Conservation (phyloP, 1,284 basidiomycete genomes). For the Moesziomyces sp. region DNA sequence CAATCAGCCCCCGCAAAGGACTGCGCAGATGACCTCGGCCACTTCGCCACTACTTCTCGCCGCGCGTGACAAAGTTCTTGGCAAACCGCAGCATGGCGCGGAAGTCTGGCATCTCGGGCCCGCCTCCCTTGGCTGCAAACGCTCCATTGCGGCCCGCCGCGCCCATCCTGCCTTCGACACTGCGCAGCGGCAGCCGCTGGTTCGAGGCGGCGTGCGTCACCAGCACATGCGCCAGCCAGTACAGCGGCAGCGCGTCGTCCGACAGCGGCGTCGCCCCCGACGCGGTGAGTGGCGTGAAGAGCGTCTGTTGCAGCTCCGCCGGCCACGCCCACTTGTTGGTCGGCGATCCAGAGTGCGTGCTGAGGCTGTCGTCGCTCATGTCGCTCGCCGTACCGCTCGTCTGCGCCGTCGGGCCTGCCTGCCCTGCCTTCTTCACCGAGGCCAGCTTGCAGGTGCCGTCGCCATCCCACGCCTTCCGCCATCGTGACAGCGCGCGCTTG, state of each 20-base stretch:
- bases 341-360: neutral
- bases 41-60: slow-evolving; percentile 37
- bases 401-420: slow-evolving; percentile 1
- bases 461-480: slow-evolving; percentile 58
- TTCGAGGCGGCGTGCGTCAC: slow-evolving; percentile 54
- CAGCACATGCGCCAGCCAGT: slow-evolving; percentile 59
- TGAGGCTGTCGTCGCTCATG: neutral
- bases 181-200: slow-evolving; percentile 42
- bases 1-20: neutral
- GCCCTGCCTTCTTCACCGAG: slow-evolving; percentile 31
- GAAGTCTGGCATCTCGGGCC: slow-evolving; percentile 49
- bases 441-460: slow-evolving; percentile 51
- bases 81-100: slow-evolving; percentile 56
- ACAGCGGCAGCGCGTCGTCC: slow-evolving; percentile 60
- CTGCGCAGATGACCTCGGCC: neutral
- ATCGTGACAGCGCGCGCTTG: slow-evolving; percentile 51
- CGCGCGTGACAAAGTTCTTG: slow-evolving; percentile 53
- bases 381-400: slow-evolving; percentile 9
- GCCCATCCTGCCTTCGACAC: slow-evolving; percentile 25
- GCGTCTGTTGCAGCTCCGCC: slow-evolving; percentile 21
- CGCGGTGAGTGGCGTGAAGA: slow-evolving; percentile 56
- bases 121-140: slow-evolving; percentile 19
- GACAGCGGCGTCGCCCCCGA: slow-evolving; percentile 58
- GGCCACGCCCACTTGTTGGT: slow-evolving; percentile 9
- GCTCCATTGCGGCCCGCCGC: slow-evolving; percentile 23